Evolutionary conservation across 73 alveolate genomes (phyloP).

Genomic region (Paramecium octaurelia): DNA sequence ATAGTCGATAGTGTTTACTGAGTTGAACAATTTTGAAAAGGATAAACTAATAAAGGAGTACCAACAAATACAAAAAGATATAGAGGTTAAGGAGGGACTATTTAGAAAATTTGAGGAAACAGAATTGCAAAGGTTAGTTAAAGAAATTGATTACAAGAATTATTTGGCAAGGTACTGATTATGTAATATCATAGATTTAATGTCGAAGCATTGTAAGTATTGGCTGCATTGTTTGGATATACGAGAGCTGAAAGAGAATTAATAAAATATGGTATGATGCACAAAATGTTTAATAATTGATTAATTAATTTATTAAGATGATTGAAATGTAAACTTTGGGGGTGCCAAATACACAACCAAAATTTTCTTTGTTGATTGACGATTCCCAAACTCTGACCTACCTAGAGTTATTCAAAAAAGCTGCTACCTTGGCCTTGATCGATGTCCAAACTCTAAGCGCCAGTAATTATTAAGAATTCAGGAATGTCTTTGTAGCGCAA

Average conservation of each 20-base stretch:
- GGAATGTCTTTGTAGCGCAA: background rate
- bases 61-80: background rate
- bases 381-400: background rate
- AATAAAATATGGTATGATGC: slow-evolving; percentile 49
- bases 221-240: slow-evolving; percentile 52
- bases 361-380: background rate
- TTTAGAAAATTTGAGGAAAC: slow-evolving; percentile 39
- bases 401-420: background rate
- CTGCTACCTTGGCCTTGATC: background rate
- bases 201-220: slow-evolving; percentile 37
- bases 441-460: background rate
- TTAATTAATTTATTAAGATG: background rate
- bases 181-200: background rate
- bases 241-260: slow-evolving; percentile 41
- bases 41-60: slow-evolving; percentile 3
- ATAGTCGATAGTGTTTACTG: background rate
- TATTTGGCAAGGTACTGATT: background rate
- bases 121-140: slow-evolving; percentile 10
- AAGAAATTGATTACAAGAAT: slow-evolving; percentile 35
- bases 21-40: background rate
- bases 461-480: background rate
- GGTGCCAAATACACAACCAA: background rate
- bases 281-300: slow-evolving; percentile 9
- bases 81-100: background rate
- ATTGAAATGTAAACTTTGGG: background rate